Base-by-base conservation (phyloP, 78 protist genomes). In the Tieghemostelium lacteum region DNA sequence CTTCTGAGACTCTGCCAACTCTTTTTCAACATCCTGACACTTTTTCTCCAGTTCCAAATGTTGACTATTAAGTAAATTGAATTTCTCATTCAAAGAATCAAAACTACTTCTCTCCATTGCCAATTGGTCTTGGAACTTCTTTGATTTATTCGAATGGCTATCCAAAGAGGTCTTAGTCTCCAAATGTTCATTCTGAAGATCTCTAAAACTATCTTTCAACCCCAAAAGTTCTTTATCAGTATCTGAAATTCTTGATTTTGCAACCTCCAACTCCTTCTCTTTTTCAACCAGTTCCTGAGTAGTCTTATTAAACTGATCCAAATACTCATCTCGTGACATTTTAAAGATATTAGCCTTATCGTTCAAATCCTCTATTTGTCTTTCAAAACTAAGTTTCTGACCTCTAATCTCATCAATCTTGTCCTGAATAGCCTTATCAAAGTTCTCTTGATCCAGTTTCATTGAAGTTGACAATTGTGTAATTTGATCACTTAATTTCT, bases 301-400 rank as follows among this genome's bases (percentile, higher is more conserved):
- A 20, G 65, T 28, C 29, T 63, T 39, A 29, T 69, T 83, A 26
- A 40, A 69, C 5, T 45, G 40, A n/a, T 71, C 34, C n/a, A 73
- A 37, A 50, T 83, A 69, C 31, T 83, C 80, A 45, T 83, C 91
- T 66, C 75, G 49, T 37, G 88, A 34, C 58, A 66, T 19, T 52
- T 66, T 78, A 16, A 54, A 78, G 6, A 66, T 64, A 40, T 78
- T 39, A 17, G 69, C 39, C 69, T 69, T 69, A 69, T 83, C 91
- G 31, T 55, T 54, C n/a, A 57, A 55, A 26, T 69, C 78, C 7
- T 24, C 12, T 1, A 83, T 28, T 37, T 16, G 29, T 54, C 49
- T 55, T 17, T 54, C 65, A 37, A 26, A 72, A 33, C 34, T 17
- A n/a, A 72, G 2, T 55, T 73, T 73, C 22, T 55, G 63, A 2